Evolutionary conservation across 2,329 filamentous ascomycete genomes (phyloP).

Genomic region (Cordyceps javanica): DNA sequence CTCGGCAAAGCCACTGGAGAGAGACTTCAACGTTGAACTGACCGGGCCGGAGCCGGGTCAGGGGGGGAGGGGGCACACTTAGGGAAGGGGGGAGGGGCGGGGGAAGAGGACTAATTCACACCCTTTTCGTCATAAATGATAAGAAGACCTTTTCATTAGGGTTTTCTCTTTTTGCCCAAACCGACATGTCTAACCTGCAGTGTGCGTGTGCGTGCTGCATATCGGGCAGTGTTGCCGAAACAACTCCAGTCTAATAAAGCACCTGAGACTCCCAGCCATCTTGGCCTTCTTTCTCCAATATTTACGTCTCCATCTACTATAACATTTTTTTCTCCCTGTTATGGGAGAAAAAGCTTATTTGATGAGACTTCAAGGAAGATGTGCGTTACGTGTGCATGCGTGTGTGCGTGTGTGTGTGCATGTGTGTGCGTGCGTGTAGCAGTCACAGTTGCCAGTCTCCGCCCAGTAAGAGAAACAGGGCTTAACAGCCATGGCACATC

Average conservation of each 20-base stretch:
- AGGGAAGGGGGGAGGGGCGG: not conserved
- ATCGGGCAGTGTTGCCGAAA: not conserved
- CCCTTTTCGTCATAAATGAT: not conserved
- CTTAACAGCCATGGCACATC: not conserved
- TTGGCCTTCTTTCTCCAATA: no score
- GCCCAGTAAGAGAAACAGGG: not conserved
- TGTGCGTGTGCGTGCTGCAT: not conserved
- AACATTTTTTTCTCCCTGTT: not conserved
- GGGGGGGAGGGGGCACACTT: not conserved
- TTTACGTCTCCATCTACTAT: no score
- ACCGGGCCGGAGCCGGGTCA: not conserved
- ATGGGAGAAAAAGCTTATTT: not conserved
- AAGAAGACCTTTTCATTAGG: not conserved
- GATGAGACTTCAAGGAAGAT: not conserved
- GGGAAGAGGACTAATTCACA: not conserved
- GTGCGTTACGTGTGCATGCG: not conserved
- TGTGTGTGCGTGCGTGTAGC: not conserved
- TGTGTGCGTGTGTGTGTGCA: not conserved
- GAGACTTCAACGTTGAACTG: no score
- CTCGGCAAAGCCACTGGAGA: no score
- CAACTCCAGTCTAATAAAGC: no score
- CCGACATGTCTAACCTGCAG: not conserved
- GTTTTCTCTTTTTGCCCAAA: not conserved
- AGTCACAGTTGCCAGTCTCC: not conserved
- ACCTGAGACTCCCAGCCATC: no score